Base-by-base conservation (phyloP, 1,284 basidiomycete species). In the Microbotryum saponariae region DNA sequence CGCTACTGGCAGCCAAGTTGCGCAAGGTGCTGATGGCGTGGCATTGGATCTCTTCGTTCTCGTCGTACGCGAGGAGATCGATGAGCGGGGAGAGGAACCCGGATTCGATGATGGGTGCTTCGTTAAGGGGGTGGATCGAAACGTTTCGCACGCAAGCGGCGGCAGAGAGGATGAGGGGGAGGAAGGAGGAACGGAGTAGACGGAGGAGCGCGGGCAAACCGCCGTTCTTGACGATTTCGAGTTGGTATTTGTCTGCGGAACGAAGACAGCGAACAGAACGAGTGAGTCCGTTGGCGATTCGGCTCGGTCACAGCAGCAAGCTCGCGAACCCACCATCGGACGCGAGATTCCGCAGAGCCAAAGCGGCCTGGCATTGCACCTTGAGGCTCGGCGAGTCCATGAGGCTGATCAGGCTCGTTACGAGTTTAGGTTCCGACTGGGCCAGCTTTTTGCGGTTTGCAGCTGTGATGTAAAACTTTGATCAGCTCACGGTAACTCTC, bases 21-120 rank as follows among this genome's bases (percentile, higher is more conserved):
- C 96, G 85, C 58, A 99, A 81, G 0, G 96, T 99, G 31, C 91
- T 96, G 70, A 99, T 99, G n/a, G 96, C 96, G 73, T 99, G 96
- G 73, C 96, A 98, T 76, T 98, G 94, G 42, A 99, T 92, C 78
- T 99, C 96, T 77, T 99, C 96, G 74, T 98, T 98, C 76, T 99
- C 96, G 76, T 82, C 97, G 79, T 98, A 98, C 6, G 91, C 91
- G 47, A 99, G 81, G 46, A 98, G 82, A 74, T 91, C 92, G 76
- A 99, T 97, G 49, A 99, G 80, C 2, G 96, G 96, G 73, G 92
- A 87, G 59, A 98, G 79, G 81, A 98, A 99, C 27, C 93, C 93
- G 49, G 91, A 91, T 73, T 99, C 96, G 75, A 99, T 99, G 76
- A 99, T 99, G 20, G 96, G 96, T 0, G 92, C 96, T 76, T 98